Evolutionary conservation across 192 early-diverging fungal genomes (phyloP).

Genomic region (Gigaspora rosea): DNA sequence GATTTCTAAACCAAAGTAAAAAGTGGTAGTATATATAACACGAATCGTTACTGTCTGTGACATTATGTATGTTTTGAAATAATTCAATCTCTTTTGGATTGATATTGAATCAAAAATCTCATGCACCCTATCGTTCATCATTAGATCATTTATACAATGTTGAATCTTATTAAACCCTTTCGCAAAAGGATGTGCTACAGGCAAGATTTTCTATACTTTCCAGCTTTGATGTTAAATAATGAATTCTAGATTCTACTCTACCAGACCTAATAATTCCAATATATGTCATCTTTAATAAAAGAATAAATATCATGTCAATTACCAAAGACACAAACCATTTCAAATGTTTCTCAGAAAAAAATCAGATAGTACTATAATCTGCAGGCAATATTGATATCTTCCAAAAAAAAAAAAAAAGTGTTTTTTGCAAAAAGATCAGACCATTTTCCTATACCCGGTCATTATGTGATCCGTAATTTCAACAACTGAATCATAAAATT

Average conservation of each 20-base stretch:
- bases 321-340: slow-evolving; percentile 55
- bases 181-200: slow-evolving; percentile 87
- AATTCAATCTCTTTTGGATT: slow-evolving; percentile 30
- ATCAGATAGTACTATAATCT: slow-evolving; percentile 78
- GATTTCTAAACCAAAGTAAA: slow-evolving; percentile 88
- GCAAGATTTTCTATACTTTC: slow-evolving; percentile 73
- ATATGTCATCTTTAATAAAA: neutral
- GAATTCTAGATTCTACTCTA: slow-evolving; percentile 87
- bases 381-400: slow-evolving; percentile 85
- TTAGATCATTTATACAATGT: slow-evolving; percentile 63
- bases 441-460: slow-evolving; percentile 75
- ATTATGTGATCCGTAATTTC: slow-evolving; percentile 79
- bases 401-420: too few species aligned
- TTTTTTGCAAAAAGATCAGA: slow-evolving; percentile 84
- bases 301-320: neutral
- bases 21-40: slow-evolving; percentile 68
- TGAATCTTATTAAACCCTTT: slow-evolving; percentile 79
- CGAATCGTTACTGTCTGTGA: slow-evolving; percentile 43
- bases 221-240: slow-evolving; percentile 81
- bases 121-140: slow-evolving; percentile 64
- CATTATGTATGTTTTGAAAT: slow-evolving; percentile 29
- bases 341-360: slow-evolving; percentile 72
- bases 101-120: slow-evolving; percentile 50
- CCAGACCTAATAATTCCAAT: slow-evolving; percentile 61
- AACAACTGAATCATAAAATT: slow-evolving; percentile 47